Evolutionary conservation across 2,329 filamentous ascomycete species (phyloP).

Genomic region (Ophioceras dolichostomum): DNA sequence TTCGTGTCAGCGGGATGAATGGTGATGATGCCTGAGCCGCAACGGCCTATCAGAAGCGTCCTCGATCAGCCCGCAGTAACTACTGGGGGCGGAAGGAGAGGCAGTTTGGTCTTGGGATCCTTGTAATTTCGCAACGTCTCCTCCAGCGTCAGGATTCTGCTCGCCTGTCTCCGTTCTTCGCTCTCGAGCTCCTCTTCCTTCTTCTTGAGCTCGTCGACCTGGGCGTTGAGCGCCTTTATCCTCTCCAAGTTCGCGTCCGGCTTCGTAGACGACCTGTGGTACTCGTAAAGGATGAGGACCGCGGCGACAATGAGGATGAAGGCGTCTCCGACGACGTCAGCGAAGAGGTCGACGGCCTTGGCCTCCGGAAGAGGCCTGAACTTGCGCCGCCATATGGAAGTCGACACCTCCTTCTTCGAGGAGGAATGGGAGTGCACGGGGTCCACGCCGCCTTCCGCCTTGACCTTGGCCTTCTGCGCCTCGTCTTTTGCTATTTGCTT

Average conservation of each 20-base stretch:
- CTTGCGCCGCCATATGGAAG: constrained; percentile 47
- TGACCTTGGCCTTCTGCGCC: constrained; percentile 30
- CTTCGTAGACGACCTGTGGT: constrained; percentile 44
- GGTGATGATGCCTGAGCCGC: no score
- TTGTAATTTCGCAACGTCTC: constrained; percentile 36
- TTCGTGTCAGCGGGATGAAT: no score
- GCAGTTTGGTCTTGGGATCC: constrained; percentile 45
- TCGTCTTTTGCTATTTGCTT: constrained; percentile 39
- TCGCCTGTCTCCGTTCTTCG: constrained; percentile 29
- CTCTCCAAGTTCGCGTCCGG: constrained; percentile 44
- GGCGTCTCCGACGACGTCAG: constrained; percentile 50
- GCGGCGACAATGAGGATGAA: constrained; percentile 50
- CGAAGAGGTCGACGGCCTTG: constrained; percentile 56
- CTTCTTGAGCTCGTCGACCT: constrained; percentile 35
- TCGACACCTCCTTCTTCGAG: constrained; percentile 8
- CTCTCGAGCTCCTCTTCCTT: constrained; percentile 38
- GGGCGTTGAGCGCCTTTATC: constrained; percentile 34
- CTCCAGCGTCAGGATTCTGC: constrained; percentile 39
- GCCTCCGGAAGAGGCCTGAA: constrained; percentile 51
- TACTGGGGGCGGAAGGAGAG: constrained; percentile 39
- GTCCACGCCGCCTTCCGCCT: background rate
- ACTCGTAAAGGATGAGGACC: constrained; percentile 48
- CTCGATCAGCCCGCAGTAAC: no score
- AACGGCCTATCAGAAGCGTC: no score
- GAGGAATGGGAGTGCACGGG: background rate